Conservation (phyloP, 805 yeast genomes). For the Kockiozyma suomiensis region DNA sequence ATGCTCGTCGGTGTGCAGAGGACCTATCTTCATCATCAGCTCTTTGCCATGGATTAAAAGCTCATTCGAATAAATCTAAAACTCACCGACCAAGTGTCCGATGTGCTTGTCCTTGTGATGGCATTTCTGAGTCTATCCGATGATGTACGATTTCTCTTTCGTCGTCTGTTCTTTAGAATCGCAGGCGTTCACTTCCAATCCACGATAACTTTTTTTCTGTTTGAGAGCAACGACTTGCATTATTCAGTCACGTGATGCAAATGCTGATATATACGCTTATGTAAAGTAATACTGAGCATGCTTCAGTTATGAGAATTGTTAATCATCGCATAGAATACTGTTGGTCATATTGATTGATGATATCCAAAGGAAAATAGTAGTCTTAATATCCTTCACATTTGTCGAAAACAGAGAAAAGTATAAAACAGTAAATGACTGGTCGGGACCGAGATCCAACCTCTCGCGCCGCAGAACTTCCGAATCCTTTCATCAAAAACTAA, state of each 20-base stretch:
- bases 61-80: too few species aligned
- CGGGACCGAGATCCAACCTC: too few species aligned
- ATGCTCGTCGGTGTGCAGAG: conserved; percentile 29
- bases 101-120: conserved; percentile 33
- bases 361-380: too few species aligned
- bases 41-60: too few species aligned
- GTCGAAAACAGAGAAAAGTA: too few species aligned
- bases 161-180: background rate
- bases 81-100: conserved; percentile 31
- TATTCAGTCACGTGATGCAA: background rate
- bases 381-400: too few species aligned
- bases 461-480: conserved; percentile 1
- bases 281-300: background rate
- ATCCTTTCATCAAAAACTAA: background rate
- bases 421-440: too few species aligned
- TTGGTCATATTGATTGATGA: too few species aligned
- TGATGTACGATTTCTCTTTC: too few species aligned
- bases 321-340: too few species aligned
- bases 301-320: too few species aligned
- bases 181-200: too few species aligned
- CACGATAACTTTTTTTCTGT: background rate
- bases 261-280: background rate
- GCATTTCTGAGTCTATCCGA: conserved; percentile 16
- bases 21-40: background rate
- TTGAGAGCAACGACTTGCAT: background rate